phyloP scores from a whole-genome alignment of 495 filamentous ascomycete species.

The Xylaria acuta region DNA sequence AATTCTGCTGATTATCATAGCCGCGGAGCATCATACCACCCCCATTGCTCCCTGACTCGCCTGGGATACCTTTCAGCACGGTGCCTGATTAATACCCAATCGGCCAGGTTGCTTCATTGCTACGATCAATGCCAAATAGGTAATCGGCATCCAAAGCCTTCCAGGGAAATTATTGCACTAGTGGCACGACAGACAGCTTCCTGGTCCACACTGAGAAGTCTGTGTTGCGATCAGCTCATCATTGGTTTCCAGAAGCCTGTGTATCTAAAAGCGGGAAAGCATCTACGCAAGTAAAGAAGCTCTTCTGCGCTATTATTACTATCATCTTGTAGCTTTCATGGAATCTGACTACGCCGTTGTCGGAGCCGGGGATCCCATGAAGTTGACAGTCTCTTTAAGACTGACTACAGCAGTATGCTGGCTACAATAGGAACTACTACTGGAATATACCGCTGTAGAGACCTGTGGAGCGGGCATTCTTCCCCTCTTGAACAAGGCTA shows the following conservation, averaged over 20 bases:
- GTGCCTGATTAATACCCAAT: slow-evolving; percentile 17
- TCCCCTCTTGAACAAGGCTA: not conserved
- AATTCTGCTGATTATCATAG: slow-evolving; percentile 1
- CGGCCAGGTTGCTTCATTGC: slow-evolving; percentile 12
- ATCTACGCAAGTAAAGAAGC: not conserved
- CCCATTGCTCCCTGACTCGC: slow-evolving; percentile 2
- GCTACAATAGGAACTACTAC: not conserved
- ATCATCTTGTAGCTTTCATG: not conserved
- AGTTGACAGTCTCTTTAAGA: not conserved
- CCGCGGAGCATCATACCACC: not conserved
- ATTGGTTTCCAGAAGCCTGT: not conserved
- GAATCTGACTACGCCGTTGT: not conserved
- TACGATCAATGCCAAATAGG: not conserved
- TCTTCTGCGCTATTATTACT: not conserved
- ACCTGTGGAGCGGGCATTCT: not conserved
- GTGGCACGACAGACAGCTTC: not conserved
- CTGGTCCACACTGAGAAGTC: not conserved
- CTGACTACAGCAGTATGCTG: no score
- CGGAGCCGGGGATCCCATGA: not conserved
- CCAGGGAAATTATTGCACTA: not conserved
- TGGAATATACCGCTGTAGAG: not conserved
- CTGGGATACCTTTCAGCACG: not conserved
- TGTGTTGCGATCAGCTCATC: slow-evolving; percentile 2
- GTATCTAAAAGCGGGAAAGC: not conserved
- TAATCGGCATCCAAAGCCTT: slow-evolving; percentile 1